A percentile compares a stretch with the other conserved stretches of the same genome.
Evolutionary conservation across 1,284 basidiomycete species (phyloP).

Genomic region (Microbotryum silenes-acaulis): DNA sequence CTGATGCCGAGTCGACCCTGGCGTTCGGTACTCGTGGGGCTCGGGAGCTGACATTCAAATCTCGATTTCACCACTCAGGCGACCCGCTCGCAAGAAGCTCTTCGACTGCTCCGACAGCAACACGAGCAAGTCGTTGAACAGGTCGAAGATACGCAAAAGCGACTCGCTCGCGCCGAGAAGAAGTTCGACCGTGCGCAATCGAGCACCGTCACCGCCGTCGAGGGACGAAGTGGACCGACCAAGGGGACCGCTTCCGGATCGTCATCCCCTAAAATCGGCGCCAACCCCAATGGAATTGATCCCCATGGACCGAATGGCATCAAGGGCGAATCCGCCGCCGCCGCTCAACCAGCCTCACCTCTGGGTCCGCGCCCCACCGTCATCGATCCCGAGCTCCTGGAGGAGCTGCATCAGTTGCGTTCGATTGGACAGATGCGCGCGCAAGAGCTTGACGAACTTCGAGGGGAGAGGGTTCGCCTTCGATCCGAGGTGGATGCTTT

Average conservation of each 20-base stretch:
- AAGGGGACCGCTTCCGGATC: no score
- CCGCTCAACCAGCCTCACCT: no score
- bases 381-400: neutral
- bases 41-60: neutral
- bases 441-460: slow-evolving; percentile 25
- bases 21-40: no score
- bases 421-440: slow-evolving; percentile 4
- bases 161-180: slow-evolving; percentile 32
- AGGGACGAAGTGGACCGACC: slow-evolving; percentile 13
- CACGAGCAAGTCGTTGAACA: slow-evolving; percentile 29
- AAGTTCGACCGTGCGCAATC: slow-evolving; percentile 33
- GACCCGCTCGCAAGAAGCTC: slow-evolving; percentile 22
- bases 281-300: no score
- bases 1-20: neutral
- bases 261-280: no score
- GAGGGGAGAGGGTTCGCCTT: slow-evolving; percentile 18
- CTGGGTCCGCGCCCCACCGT: no score
- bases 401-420: slow-evolving; percentile 7
- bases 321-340: no score
- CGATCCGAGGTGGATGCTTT: slow-evolving; percentile 27
- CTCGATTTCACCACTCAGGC: slow-evolving; percentile 6
- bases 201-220: slow-evolving; percentile 32
- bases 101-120: slow-evolving; percentile 23
- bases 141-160: slow-evolving; percentile 30
- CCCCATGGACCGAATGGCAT: no score